Percentiles rank a stretch among this genome's conserved stretches.
phyloP scores from a whole-genome alignment of 2,329 filamentous ascomycete genomes.

The Clonostachys byssicola region DNA sequence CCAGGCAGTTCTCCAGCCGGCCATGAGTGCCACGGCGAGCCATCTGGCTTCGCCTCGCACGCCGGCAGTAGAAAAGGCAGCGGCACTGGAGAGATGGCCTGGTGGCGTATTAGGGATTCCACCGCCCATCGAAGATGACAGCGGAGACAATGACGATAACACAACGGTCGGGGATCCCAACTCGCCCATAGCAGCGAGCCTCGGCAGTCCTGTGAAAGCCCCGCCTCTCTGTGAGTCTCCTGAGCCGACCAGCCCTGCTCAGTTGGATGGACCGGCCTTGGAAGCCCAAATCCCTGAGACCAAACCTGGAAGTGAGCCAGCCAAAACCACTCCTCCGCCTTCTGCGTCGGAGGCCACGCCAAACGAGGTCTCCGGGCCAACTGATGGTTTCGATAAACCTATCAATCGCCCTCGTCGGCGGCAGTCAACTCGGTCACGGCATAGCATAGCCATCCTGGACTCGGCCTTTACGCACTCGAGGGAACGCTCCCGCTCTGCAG shows the following conservation, averaged over 20 bases:
- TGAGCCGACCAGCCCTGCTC: too few relatives aligned
- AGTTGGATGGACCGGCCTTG: too few relatives aligned
- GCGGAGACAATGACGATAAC: constrained; percentile 8
- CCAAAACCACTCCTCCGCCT: too few relatives aligned
- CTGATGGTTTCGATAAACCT: too few relatives aligned
- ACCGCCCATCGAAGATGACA: constrained; percentile 8
- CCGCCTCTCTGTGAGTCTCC: too few relatives aligned
- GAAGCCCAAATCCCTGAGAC: too few relatives aligned
- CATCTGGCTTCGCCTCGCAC: constrained; percentile 50
- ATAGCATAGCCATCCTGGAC: constrained; percentile 27
- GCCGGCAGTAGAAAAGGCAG: constrained; percentile 53
- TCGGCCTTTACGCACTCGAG: constrained; percentile 41
- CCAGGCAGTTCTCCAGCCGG: constrained; percentile 54
- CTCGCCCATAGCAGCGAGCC: background rate
- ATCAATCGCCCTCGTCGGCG: too few relatives aligned
- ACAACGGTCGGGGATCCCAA: constrained; percentile 9
- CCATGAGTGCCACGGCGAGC: constrained; percentile 52
- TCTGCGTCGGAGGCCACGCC: too few relatives aligned
- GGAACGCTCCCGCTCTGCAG: constrained; percentile 48
- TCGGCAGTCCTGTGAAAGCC: background rate
- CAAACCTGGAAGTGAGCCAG: too few relatives aligned
- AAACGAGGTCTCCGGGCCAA: too few relatives aligned
- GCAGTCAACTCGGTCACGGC: too few relatives aligned
- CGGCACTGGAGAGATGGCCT: constrained; percentile 41
- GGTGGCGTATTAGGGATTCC: constrained; percentile 15